These are phyloP conservation scores for Juglanconis oblonga DNA, from an alignment of 2,329 filamentous ascomycete species.

Conservation along the genomic window DNA sequence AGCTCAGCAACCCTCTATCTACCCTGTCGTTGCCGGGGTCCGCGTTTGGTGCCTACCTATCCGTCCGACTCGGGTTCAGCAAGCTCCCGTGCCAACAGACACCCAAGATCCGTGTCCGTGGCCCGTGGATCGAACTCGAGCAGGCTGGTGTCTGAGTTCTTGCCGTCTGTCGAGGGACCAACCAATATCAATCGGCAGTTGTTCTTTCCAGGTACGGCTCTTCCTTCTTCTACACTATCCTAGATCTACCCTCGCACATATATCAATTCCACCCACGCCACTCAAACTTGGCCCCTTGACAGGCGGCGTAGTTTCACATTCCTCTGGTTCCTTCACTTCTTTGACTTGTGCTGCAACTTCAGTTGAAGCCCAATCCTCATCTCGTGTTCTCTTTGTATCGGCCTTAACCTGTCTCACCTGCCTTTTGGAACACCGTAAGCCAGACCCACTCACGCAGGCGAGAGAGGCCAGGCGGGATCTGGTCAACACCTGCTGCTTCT, in stretches of 20 bases:
- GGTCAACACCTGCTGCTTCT: neutral
- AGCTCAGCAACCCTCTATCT: neutral
- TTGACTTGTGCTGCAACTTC: neutral
- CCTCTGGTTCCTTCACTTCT: neutral
- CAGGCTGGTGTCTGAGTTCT: conserved; percentile 9
- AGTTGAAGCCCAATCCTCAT: neutral
- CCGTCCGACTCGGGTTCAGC: conserved; percentile 19
- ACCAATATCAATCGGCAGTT: conserved; percentile 14
- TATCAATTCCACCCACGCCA: conserved; percentile 23
- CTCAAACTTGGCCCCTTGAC: conserved; percentile 4
- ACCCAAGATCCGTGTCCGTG: conserved; percentile 10
- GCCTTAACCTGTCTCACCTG: conserved; percentile 9
- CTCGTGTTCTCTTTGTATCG: neutral
- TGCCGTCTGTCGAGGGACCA: conserved; percentile 11
- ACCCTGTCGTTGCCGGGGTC: conserved; percentile 9
- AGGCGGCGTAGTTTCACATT: conserved; percentile 5
- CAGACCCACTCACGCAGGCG: neutral
- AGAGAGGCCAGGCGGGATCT: neutral
- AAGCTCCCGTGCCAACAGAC: conserved; percentile 20
- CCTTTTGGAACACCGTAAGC: conserved; percentile 5
- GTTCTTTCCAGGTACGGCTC: conserved; percentile 12
- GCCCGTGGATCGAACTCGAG: conserved; percentile 10
- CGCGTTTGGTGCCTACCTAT: conserved; percentile 14
- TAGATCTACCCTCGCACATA: conserved; percentile 29
- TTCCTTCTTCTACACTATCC: conserved; percentile 7